A percentile compares a stretch with the other conserved stretches of the same genome.
phyloP scores from a whole-genome alignment of 1,139 yeast genomes.

The Williopsis jadinii region DNA sequence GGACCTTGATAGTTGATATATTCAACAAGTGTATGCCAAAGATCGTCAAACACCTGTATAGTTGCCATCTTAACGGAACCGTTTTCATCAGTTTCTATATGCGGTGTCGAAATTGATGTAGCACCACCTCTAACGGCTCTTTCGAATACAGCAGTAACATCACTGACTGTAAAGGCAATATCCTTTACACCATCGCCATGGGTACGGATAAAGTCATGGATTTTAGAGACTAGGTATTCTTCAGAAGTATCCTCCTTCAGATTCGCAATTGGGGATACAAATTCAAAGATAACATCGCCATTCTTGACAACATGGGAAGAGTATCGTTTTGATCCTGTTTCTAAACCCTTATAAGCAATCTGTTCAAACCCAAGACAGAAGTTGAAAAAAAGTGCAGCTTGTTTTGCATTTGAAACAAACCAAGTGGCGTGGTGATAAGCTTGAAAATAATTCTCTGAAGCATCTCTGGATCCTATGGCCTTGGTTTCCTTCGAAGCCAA shows the following conservation, averaged over 20 bases:
- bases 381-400: conserved; percentile 49
- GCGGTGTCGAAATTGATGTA: conserved; percentile 37
- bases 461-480: background rate
- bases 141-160: conserved; percentile 37
- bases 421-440: conserved; percentile 49
- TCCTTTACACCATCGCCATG: conserved; percentile 82
- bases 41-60: conserved; percentile 54
- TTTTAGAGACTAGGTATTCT: conserved; percentile 26
- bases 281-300: conserved; percentile 51
- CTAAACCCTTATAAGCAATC: conserved; percentile 60
- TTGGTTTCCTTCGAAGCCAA: background rate
- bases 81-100: conserved; percentile 31
- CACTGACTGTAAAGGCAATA: conserved; percentile 52
- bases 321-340: conserved; percentile 52
- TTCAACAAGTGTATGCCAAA: conserved; percentile 62
- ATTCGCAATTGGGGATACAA: conserved; percentile 30
- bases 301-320: conserved; percentile 57
- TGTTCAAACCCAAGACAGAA: conserved; percentile 55
- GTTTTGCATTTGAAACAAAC: conserved; percentile 63
- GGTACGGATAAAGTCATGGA: conserved; percentile 39
- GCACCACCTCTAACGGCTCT: conserved; percentile 54
- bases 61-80: conserved; percentile 53
- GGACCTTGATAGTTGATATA: conserved; percentile 34
- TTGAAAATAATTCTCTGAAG: conserved; percentile 19
- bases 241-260: conserved; percentile 10